Evolutionary conservation across 1,139 yeast species (phyloP).

Genomic region (Hyphopichia pseudoburtonii): DNA sequence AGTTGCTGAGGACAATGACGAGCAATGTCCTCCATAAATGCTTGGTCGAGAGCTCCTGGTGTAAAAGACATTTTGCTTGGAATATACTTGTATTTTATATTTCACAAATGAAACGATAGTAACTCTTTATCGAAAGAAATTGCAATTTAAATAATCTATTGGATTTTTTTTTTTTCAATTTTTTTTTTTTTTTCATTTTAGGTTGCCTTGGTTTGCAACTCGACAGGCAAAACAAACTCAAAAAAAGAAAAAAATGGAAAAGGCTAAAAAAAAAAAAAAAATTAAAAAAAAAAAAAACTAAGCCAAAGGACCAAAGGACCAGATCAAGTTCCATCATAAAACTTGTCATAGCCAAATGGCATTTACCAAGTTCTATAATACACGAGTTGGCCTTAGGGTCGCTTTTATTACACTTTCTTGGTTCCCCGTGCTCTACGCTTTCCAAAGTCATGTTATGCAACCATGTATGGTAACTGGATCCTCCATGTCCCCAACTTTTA

Average conservation of each 20-base stretch:
- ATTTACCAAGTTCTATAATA: too few relatives aligned
- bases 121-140: too few relatives aligned
- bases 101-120: too few relatives aligned
- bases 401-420: slow-evolving; percentile 47
- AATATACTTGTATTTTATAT: too few relatives aligned
- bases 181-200: too few relatives aligned
- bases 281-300: neutral
- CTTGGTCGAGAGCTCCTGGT: slow-evolving; percentile 30
- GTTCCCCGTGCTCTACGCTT: slow-evolving; percentile 76
- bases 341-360: too few relatives aligned
- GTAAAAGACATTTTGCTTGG: slow-evolving; percentile 3
- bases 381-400: neutral
- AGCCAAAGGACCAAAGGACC: neutral
- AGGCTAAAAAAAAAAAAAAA: neutral
- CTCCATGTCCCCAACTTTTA: slow-evolving; percentile 89
- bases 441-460: slow-evolving; percentile 70
- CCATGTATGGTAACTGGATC: slow-evolving; percentile 77
- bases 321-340: too few relatives aligned
- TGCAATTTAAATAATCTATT: too few relatives aligned
- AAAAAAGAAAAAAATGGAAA: neutral
- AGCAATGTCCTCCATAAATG: slow-evolving; percentile 49
- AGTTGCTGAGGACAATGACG: slow-evolving; percentile 65
- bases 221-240: too few relatives aligned
- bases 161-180: too few relatives aligned
- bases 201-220: too few relatives aligned